A percentile compares a stretch with the other conserved stretches of the same genome.
These are phyloP conservation scores for Chlamydomonas sphaeroides DNA, from an alignment of 139 green algal genomes.

Conservation along the genomic window DNA sequence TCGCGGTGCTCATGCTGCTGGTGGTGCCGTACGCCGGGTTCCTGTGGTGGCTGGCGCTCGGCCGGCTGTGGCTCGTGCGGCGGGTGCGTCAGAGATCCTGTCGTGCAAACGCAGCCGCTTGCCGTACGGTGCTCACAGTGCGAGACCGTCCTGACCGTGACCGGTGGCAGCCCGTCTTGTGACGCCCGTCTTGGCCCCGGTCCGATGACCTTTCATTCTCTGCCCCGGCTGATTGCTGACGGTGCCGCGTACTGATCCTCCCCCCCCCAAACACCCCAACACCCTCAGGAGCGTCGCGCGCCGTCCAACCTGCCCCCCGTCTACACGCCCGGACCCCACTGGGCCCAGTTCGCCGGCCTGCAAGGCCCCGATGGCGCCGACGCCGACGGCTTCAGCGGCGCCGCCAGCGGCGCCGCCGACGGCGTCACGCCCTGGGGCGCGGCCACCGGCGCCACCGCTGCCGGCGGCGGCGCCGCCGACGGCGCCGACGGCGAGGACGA, in stretches of 20 bases:
- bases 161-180: no score
- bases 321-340: not conserved
- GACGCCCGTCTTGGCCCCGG: no score
- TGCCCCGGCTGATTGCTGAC: no score
- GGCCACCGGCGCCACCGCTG: not conserved
- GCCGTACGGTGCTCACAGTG: no score
- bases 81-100: no score
- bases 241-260: no score
- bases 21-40: conserved; percentile 30
- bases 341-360: not conserved
- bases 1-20: not conserved
- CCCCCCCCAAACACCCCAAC: not conserved
- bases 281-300: not conserved
- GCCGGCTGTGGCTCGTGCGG: not conserved
- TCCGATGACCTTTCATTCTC: no score
- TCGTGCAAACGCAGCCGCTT: no score
- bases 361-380: not conserved
- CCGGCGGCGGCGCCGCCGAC: not conserved
- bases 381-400: not conserved
- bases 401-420: not conserved
- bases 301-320: not conserved
- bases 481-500: not conserved
- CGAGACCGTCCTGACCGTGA: no score
- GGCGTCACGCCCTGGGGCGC: not conserved
- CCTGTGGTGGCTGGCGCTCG: conserved; percentile 49